phyloP scores from a whole-genome alignment of 768 basidiomycete genomes.

The Mycena alexandri region DNA sequence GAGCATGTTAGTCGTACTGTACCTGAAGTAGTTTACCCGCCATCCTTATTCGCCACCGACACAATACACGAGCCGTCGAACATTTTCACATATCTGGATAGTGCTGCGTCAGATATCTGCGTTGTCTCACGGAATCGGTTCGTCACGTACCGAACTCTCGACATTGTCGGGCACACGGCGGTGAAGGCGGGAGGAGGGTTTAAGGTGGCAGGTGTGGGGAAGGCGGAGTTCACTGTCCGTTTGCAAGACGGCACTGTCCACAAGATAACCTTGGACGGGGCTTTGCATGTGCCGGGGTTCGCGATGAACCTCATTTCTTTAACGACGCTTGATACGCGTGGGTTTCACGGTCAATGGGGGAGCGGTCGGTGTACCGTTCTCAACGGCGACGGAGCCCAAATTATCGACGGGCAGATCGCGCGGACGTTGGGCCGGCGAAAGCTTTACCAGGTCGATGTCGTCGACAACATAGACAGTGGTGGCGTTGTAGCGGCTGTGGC shows the following conservation, averaged over 20 bases:
- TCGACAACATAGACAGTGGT: neutral
- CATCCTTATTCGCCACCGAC: constrained; percentile 5
- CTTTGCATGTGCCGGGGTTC: constrained; percentile 15
- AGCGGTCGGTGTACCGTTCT: no score
- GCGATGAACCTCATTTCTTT: constrained; percentile 13
- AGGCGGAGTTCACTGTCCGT: neutral
- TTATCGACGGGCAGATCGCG: no score
- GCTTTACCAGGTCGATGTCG: no score
- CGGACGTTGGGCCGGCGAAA: no score
- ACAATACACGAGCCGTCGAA: neutral
- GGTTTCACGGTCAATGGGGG: constrained; percentile 1
- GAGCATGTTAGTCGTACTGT: constrained; percentile 24
- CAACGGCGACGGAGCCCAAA: no score
- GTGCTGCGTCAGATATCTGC: constrained; percentile 2
- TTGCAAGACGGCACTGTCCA: neutral
- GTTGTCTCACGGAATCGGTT: neutral
- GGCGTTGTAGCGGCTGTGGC: constrained; percentile 21
- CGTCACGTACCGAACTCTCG: neutral
- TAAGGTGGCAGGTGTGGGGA: neutral
- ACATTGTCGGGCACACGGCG: neutral
- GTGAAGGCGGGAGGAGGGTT: neutral
- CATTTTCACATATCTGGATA: constrained; percentile 3
- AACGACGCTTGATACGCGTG: constrained; percentile 20
- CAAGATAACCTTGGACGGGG: neutral
- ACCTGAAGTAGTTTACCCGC: constrained; percentile 4